Percentiles rank a stretch among this genome's conserved stretches.
phyloP scores from a whole-genome alignment of 208 protist species.

The Trypanosomatidae sp. region DNA sequence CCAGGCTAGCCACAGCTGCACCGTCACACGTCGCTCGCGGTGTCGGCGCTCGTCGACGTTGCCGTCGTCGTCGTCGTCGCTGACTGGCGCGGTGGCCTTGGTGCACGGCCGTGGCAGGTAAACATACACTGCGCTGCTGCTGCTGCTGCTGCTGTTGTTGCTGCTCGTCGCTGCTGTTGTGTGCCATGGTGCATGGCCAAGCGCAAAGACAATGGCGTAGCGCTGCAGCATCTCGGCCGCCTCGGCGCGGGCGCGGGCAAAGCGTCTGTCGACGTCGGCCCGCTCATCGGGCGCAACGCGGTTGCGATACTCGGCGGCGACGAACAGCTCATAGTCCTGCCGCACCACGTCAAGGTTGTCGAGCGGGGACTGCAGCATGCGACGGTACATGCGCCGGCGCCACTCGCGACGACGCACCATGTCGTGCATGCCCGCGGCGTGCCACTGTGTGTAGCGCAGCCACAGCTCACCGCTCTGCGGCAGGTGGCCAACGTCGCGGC shows the following conservation, averaged over 20 bases:
- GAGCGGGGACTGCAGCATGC: slow-evolving; percentile 60
- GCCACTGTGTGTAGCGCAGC: slow-evolving; percentile 52
- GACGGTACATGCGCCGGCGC: slow-evolving; percentile 42
- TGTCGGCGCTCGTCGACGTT: not conserved
- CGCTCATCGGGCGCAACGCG: slow-evolving; percentile 39
- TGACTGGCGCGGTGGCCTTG: no score
- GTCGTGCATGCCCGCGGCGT: slow-evolving; percentile 24
- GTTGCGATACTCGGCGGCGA: slow-evolving; percentile 37
- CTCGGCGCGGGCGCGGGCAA: slow-evolving; percentile 20
- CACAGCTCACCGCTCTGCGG: slow-evolving; percentile 62
- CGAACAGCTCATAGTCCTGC: slow-evolving; percentile 62
- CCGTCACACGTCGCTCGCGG: slow-evolving; percentile 10
- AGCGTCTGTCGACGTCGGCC: slow-evolving; percentile 25
- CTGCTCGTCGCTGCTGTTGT: not conserved
- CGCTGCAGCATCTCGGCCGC: slow-evolving; percentile 13
- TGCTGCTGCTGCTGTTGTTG: not conserved
- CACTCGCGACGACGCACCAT: slow-evolving; percentile 28
- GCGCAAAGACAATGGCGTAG: not conserved
- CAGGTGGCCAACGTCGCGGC: slow-evolving; percentile 51
- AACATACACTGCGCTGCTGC: not conserved
- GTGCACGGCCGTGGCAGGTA: no score
- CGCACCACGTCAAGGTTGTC: slow-evolving; percentile 47
- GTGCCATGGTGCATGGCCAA: not conserved
- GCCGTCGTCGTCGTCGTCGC: no score
- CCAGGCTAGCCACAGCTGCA: slow-evolving; percentile 54